Conservation (phyloP, 176 grass and related monocot species). For the Canna indica region DNA sequence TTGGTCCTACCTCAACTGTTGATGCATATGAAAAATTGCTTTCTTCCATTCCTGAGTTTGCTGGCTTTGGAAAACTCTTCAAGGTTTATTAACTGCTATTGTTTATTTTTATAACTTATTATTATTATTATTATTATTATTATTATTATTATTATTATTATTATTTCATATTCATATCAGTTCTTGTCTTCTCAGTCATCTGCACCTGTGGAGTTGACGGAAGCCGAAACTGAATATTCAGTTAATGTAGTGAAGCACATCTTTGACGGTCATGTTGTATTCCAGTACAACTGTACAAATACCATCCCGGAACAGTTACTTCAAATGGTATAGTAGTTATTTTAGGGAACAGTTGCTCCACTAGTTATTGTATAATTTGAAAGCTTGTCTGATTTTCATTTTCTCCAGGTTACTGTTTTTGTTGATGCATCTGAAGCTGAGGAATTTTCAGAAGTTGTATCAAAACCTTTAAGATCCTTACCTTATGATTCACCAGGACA, state of each 20-base stretch:
- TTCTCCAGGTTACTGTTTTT: slow-evolving; percentile 64
- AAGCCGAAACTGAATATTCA: slow-evolving; percentile 97
- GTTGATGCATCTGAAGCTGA: slow-evolving; percentile 94
- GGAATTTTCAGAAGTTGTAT: slow-evolving; percentile 72
- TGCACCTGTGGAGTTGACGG: slow-evolving; percentile 84
- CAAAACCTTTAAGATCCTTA: slow-evolving; percentile 61
- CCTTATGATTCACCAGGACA: slow-evolving; percentile 83
- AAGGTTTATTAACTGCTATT: no score
- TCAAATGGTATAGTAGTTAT: slow-evolving; percentile 43
- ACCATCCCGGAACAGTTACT: slow-evolving; percentile 97
- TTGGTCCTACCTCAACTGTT: slow-evolving; percentile 44
- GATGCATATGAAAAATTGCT: slow-evolving; percentile 90
- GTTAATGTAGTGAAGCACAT: slow-evolving; percentile 96
- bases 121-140: no score
- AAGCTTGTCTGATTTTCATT: slow-evolving; percentile 11
- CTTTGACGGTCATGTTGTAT: slow-evolving; percentile 65
- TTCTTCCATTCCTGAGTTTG: slow-evolving; percentile 81
- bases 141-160: slow-evolving; percentile 19
- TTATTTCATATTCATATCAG: no score
- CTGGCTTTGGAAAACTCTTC: slow-evolving; percentile 84
- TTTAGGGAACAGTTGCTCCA: not conserved
- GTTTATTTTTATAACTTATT: no score
- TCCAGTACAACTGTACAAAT: slow-evolving; percentile 97
- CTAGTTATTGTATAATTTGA: slow-evolving; percentile 10
- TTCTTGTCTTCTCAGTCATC: slow-evolving; percentile 88